Evolutionary conservation across 2,329 filamentous ascomycete species (phyloP), one percentile per base, ranked within the genome.

Genomic region (Aspergillus proliferans): DNA sequence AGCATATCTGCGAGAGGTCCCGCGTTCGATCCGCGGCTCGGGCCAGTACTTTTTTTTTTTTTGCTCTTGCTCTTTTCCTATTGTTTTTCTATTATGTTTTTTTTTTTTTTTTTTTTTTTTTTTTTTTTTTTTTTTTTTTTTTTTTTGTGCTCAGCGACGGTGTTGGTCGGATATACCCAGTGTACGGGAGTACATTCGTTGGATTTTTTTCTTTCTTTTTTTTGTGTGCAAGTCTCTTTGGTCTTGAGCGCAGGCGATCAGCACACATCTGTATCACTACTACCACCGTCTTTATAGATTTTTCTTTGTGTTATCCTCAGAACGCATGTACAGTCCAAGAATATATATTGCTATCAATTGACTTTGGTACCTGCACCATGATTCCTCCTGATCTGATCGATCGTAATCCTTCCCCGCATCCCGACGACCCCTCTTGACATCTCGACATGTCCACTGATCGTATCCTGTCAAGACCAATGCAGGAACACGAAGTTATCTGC

Each of bases 11-110:
- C 52, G 52, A 54, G 50, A 52, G 52, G 47, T 54, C 52, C 50
- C 51, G 51, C 51, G 47, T 48, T 53, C 51, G 51, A 53, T 53
- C 52, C 52, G 52, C 52, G 52, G 50, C 50, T 50, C 47, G 52
- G 47, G 47, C 50, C 47, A 42, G 47, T 36, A 40, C 30, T 41
- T 8, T 50, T 34, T 24, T 30, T 44, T 43, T 46, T n/a, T n/a
- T n/a, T n/a, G n/a, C n/a, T n/a, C n/a, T n/a, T 48, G 10, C 34
- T 42, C 48, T 43, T 42, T 26, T 39, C 8, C 40, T 52, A 33
- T 36, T 39, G 9, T 19, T 39, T n/a, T 18, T 15, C 36, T 18
- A 39, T 18, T 19, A 2, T 22, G 5, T 6, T 22, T 18, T 40
- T 40, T 18, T 9, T 15, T 15, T 15, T 15, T 15, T 15, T 15